Evolutionary conservation across 2,329 filamentous ascomycete genomes (phyloP).

Genomic region (Ilyonectria mors-panacis): DNA sequence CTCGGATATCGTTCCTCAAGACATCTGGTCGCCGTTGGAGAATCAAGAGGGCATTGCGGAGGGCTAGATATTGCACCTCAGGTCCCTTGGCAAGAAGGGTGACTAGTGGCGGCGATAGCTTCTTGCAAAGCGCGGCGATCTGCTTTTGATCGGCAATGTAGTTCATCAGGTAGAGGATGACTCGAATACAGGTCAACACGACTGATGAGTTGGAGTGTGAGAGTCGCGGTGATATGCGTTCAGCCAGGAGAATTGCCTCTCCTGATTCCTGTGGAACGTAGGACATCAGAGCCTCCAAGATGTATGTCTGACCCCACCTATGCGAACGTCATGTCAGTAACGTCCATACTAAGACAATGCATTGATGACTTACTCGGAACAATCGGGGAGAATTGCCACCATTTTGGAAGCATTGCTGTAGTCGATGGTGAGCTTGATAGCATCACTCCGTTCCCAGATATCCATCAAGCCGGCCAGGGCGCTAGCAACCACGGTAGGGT

Average conservation of each 20-base stretch:
- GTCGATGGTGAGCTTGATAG: constrained; percentile 98
- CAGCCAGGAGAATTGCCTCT: constrained; percentile 90
- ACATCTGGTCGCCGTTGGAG: constrained; percentile 94
- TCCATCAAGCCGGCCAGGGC: constrained; percentile 93
- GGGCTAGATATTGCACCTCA: constrained; percentile 97
- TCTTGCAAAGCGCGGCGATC: constrained; percentile 87
- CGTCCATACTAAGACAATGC: not conserved
- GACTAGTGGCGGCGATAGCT: constrained; percentile 94
- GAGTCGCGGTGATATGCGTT: constrained; percentile 93
- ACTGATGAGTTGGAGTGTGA: constrained; percentile 98
- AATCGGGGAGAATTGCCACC: constrained; percentile 95
- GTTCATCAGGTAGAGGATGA: constrained; percentile 98
- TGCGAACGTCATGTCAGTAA: constrained; percentile 32
- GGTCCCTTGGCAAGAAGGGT: constrained; percentile 96
- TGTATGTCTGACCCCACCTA: constrained; percentile 99
- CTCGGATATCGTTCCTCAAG: constrained; percentile 93
- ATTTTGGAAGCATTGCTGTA: constrained; percentile 98
- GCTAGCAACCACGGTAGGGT: constrained; percentile 96
- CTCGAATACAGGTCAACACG: constrained; percentile 94
- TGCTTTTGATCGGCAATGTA: constrained; percentile 95
- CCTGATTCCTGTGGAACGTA: constrained; percentile 94
- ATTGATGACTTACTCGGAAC: constrained; percentile 84
- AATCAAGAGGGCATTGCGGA: constrained; percentile 94
- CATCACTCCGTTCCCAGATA: constrained; percentile 98
- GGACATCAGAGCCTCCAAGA: constrained; percentile 96